phyloP scores from a whole-genome alignment of 139 green algal genomes.

The Chlorella vulgaris region DNA sequence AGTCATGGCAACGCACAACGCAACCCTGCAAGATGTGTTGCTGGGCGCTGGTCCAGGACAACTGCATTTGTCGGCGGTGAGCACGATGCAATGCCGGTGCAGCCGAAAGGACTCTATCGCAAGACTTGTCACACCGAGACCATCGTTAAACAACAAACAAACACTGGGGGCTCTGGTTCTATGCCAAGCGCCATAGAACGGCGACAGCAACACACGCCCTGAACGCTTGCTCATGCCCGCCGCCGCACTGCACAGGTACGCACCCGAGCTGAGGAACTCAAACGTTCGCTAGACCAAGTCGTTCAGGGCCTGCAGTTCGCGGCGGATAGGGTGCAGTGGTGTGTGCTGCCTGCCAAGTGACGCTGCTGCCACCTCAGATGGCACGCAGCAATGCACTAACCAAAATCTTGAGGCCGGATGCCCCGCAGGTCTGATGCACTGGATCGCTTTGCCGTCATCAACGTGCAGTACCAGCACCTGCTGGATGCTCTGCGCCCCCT shows the following conservation, averaged over 20 bases:
- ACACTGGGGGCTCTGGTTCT: too few species aligned
- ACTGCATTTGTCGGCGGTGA: conserved; percentile 41
- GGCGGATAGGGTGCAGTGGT: conserved; percentile 44
- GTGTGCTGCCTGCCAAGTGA: not conserved
- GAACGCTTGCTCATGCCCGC: too few species aligned
- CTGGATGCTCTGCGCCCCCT: conserved; percentile 50
- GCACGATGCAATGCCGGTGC: not conserved
- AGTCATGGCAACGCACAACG: not conserved
- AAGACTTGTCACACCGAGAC: too few species aligned
- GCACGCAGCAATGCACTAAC: not conserved
- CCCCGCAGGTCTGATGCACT: conserved; percentile 48
- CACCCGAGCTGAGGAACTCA: conserved; percentile 42
- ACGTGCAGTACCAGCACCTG: conserved; percentile 57
- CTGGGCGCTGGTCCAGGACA: conserved; percentile 8
- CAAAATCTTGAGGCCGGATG: not conserved
- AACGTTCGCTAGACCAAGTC: conserved; percentile 39
- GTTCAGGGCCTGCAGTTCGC: conserved; percentile 45
- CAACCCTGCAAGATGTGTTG: conserved; percentile 19
- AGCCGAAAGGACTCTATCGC: too few species aligned
- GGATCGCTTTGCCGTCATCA: conserved; percentile 55
- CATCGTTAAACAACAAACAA: too few species aligned
- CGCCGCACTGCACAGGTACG: conserved; percentile 11
- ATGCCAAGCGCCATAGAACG: too few species aligned
- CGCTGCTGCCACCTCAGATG: not conserved
- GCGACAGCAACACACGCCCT: too few species aligned